phyloP scores from a whole-genome alignment of 1,284 basidiomycete species.

The Somion occarium region DNA sequence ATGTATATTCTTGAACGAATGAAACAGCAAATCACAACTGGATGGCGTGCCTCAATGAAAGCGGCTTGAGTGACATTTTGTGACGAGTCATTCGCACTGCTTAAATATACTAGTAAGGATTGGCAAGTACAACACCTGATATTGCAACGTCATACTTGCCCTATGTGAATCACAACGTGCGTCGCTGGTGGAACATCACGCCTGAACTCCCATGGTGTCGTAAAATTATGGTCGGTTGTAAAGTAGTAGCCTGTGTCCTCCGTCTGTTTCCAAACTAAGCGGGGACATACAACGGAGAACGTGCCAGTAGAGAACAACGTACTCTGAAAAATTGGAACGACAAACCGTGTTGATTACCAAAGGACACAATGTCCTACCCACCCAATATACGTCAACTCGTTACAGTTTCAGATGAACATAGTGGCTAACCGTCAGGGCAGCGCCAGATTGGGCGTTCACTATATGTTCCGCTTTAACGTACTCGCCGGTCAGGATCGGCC shows the following conservation, averaged over 20 bases:
- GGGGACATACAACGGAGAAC: neutral
- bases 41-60: neutral
- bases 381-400: conserved; percentile 8
- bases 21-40: conserved; percentile 8
- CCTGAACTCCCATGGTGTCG: conserved; percentile 52
- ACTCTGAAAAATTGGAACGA: conserved; percentile 47
- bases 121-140: neutral
- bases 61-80: conserved; percentile 37
- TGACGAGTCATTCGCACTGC: conserved; percentile 41
- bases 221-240: conserved; percentile 52
- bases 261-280: conserved; percentile 29
- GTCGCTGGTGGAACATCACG: conserved; percentile 42
- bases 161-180: conserved; percentile 52
- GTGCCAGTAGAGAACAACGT: conserved; percentile 1
- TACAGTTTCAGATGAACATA: neutral
- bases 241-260: conserved; percentile 54
- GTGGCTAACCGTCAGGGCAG: conserved; percentile 38
- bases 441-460: conserved; percentile 50
- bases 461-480: conserved; percentile 48
- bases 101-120: neutral
- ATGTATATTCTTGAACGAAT: conserved; percentile 37
- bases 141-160: conserved; percentile 25
- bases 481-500: conserved; percentile 52
- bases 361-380: conserved; percentile 48
- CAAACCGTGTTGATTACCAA: conserved; percentile 51